phyloP scores from a whole-genome alignment of 83 land plant species.

The Picea abies region DNA sequence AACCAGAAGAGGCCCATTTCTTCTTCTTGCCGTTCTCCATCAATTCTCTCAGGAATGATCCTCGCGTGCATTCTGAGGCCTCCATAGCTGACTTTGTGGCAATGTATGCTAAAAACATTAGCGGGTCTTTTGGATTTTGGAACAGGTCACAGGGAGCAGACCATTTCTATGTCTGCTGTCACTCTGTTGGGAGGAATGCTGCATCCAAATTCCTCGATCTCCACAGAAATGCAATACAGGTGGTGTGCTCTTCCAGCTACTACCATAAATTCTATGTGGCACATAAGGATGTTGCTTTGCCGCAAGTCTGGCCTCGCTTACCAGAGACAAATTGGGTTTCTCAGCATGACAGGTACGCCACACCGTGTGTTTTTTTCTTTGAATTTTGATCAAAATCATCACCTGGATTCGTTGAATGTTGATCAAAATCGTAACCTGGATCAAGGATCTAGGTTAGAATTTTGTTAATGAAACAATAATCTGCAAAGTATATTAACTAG shows the following conservation, averaged over 20 bases:
- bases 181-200: constrained; percentile 52
- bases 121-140: constrained; percentile 34
- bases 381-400: neutral
- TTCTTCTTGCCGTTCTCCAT: constrained; percentile 64
- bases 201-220: constrained; percentile 30
- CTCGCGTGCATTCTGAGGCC: constrained; percentile 37
- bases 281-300: constrained; percentile 51
- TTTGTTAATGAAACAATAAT: too few species aligned
- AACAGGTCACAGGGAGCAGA: constrained; percentile 45
- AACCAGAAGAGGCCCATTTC: constrained; percentile 42
- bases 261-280: constrained; percentile 47
- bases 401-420: neutral
- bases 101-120: constrained; percentile 23
- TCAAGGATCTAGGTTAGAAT: too few species aligned
- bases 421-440: too few species aligned
- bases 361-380: neutral
- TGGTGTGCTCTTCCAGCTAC: constrained; percentile 56
- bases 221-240: constrained; percentile 49
- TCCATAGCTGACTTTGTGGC: constrained; percentile 47
- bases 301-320: constrained; percentile 60
- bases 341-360: constrained; percentile 37
- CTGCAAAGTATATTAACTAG: too few species aligned
- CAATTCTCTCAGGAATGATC: constrained; percentile 50
- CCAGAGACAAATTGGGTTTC: constrained; percentile 26
- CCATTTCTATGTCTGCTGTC: constrained; percentile 55